Percentiles rank a stretch among this genome's conserved stretches.
Evolutionary conservation across 495 filamentous ascomycete species (phyloP).

Genomic region (Emericellopsis terricola): DNA sequence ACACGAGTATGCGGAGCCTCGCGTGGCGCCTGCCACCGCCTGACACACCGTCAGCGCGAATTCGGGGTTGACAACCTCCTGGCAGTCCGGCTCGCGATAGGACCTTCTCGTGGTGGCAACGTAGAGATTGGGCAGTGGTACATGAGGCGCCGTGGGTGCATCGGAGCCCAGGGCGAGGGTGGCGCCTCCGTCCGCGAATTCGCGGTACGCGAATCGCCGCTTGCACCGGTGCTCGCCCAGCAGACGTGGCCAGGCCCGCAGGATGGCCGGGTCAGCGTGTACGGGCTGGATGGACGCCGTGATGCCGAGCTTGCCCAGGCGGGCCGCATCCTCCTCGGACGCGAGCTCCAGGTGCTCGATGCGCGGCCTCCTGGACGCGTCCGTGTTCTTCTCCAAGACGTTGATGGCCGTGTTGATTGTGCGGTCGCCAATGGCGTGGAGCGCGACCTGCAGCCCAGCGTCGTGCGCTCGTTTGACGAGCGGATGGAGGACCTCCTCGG

Average conservation of each 20-base stretch:
- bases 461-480: conserved; percentile 35
- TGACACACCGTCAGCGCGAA: conserved; percentile 32
- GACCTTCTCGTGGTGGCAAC: conserved; percentile 39
- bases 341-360: conserved; percentile 48
- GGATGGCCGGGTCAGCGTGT: conserved; percentile 43
- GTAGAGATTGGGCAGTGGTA: conserved; percentile 37
- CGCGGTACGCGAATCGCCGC: conserved; percentile 42
- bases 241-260: conserved; percentile 38
- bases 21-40: conserved; percentile 35
- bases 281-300: conserved; percentile 48
- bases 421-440: conserved; percentile 48
- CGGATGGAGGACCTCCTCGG: conserved; percentile 26
- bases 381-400: conserved; percentile 26
- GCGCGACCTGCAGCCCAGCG: conserved; percentile 40
- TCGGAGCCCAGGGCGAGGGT: conserved; percentile 40
- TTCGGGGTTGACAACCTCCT: conserved; percentile 29
- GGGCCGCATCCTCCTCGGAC: conserved; percentile 26
- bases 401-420: conserved; percentile 38
- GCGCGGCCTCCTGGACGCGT: conserved; percentile 29
- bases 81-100: conserved; percentile 28
- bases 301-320: conserved; percentile 36
- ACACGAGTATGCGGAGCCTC: conserved; percentile 37
- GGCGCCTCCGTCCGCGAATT: conserved; percentile 35
- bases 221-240: conserved; percentile 31
- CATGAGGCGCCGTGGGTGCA: conserved; percentile 39